These are phyloP conservation scores for Ceratocystis cacaofunesta DNA, from an alignment of 2,329 filamentous ascomycete genomes.

Conservation along the genomic window DNA sequence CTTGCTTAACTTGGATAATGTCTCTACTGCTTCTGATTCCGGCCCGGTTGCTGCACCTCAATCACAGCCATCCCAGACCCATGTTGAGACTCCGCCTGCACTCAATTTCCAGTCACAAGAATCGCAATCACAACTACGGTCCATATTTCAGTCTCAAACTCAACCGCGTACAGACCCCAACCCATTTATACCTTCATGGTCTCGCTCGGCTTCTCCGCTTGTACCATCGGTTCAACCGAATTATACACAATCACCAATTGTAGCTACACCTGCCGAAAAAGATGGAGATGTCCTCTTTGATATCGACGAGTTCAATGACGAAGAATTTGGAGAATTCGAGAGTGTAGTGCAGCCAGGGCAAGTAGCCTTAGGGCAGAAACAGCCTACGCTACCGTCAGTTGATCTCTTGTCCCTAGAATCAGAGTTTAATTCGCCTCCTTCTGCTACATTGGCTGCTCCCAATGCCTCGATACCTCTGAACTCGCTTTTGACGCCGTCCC, in stretches of 20 bases:
- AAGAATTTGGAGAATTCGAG: slow-evolving; percentile 34
- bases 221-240: background rate
- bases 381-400: slow-evolving; percentile 22
- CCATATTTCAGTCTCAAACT: slow-evolving; percentile 6
- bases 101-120: background rate
- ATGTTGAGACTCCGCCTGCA: background rate
- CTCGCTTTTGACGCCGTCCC: slow-evolving; percentile 18
- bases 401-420: slow-evolving; percentile 29
- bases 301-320: slow-evolving; percentile 33
- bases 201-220: background rate
- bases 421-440: background rate
- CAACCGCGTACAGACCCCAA: background rate
- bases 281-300: slow-evolving; percentile 51
- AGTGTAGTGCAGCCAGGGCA: slow-evolving; percentile 12
- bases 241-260: background rate
- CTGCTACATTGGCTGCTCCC: background rate
- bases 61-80: background rate
- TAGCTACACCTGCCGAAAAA: slow-evolving; percentile 19
- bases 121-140: background rate
- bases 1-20: slow-evolving; percentile 28
- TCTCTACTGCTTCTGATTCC: background rate
- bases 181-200: slow-evolving; percentile 3
- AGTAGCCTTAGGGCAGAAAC: background rate
- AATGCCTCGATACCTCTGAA: background rate
- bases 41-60: background rate